These are phyloP conservation scores for Typha latifolia DNA, from an alignment of 176 grass and related monocot species.

Conservation along the genomic window DNA sequence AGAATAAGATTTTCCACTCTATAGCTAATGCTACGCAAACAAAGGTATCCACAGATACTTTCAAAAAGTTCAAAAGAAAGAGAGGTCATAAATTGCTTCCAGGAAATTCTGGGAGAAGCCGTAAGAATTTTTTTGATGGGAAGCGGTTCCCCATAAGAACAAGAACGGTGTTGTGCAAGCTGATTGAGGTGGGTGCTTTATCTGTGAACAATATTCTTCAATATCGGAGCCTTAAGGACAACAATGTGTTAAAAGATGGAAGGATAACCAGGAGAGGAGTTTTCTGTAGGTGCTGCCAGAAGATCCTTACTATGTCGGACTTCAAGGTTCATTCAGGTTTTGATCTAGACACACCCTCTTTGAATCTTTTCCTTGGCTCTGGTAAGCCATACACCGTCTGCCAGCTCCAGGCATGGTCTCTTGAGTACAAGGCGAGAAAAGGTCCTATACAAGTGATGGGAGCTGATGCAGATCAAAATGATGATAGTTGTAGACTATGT, in stretches of 20 bases:
- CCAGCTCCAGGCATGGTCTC: constrained; percentile 77
- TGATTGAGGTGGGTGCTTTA: constrained; percentile 64
- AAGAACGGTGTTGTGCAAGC: constrained; percentile 57
- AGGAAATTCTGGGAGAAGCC: constrained; percentile 21
- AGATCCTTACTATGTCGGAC: constrained; percentile 46
- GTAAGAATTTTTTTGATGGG: constrained; percentile 21
- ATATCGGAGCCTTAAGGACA: constrained; percentile 41
- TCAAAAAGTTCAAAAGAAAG: constrained; percentile 25
- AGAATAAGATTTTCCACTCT: constrained; percentile 33
- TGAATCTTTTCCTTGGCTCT: constrained; percentile 74
- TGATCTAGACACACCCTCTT: constrained; percentile 26
- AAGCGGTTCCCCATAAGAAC: constrained; percentile 29
- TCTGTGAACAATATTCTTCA: constrained; percentile 38
- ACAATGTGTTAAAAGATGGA: constrained; percentile 54
- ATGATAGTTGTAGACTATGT: constrained; percentile 66
- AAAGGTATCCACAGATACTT: constrained; percentile 1
- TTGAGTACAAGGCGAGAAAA: constrained; percentile 60
- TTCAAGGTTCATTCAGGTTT: constrained; percentile 61
- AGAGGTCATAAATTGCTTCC: constrained; percentile 29
- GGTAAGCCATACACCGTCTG: constrained; percentile 70
- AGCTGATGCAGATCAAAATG: constrained; percentile 51
- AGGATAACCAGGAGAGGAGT: constrained; percentile 55
- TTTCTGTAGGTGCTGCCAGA: constrained; percentile 57
- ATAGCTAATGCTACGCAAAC: constrained; percentile 22
- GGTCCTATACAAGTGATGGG: constrained; percentile 34